Evolutionary conservation across 371 early-diverging fungal species (phyloP), one percentile per base, ranked within the genome.

Genomic region (Agmasoma carcini): DNA sequence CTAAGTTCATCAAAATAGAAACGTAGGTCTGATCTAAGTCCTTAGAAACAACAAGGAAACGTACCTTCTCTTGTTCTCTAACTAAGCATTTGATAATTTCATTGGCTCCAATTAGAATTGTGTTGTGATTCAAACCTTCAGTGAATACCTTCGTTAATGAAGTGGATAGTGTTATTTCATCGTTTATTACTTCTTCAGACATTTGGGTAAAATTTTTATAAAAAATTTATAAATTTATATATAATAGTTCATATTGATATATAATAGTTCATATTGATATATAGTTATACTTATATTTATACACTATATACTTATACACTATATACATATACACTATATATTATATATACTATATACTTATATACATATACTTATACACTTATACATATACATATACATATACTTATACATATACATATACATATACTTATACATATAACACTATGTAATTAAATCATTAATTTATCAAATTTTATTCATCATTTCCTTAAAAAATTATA

Each of bases 1-100:
- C n/a, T 14, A 58, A 30, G 14, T 19, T 25, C 15, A 39, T 50
- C 14, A 69, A 46, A 25, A 71, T 23, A 0, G 26, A 39, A 19
- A 26, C 2, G 33, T 52, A 49, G 14, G 51, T 59, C 20, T 55
- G 41, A 2, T 45, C 36, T 11, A 45, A 43, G 46, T 71, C 65
- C 23, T 71, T 54, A 9, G 68, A 38, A 25, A 71, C 27, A 41
- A 71, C 26, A 33, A 71, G 62, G 33, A 71, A 23, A 19, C 53
- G 37, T 29, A 65, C 43, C 11, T 62, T 15, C 0, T 51, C 48
- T 14, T 7, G 6, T 7, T 34, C 29, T 20, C 52, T 20, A 6
- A 22, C 2, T 6, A 59, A 26, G 17, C 19, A 17, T 26, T 52
- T 59, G 3, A 39, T 2, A 12, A 46, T 43, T 44, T 71, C 61